Conservation (phyloP, 2,329 filamentous ascomycete genomes). For the Aspergillus udagawae region DNA sequence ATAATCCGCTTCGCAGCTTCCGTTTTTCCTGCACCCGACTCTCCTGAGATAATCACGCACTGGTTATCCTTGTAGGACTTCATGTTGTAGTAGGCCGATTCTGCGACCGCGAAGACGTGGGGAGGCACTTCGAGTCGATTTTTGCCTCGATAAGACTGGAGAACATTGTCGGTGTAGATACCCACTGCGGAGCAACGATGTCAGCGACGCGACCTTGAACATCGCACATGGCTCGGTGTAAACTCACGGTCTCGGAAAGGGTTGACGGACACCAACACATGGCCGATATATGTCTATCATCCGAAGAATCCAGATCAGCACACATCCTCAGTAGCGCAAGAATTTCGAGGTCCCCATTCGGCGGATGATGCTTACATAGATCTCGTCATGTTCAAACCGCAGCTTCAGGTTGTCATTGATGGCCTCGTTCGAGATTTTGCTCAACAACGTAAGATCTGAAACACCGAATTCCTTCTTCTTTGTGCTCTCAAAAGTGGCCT, state of each 20-base stretch:
- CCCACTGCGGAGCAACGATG: conserved; percentile 55
- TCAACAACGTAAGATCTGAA: conserved; percentile 93
- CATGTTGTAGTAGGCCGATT: conserved; percentile 98
- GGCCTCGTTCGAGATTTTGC: conserved; percentile 97
- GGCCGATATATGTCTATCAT: conserved; percentile 85
- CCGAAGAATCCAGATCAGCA: conserved; percentile 12
- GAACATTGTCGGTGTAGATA: conserved; percentile 92
- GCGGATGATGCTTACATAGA: conserved; percentile 62
- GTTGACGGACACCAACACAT: conserved; percentile 98
- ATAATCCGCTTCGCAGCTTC: conserved; percentile 98
- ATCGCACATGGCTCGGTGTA: background rate
- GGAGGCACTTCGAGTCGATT: conserved; percentile 91
- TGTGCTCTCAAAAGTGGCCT: conserved; percentile 89
- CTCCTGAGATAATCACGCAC: conserved; percentile 98
- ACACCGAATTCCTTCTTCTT: conserved; percentile 99
- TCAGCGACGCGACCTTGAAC: background rate
- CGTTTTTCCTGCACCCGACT: conserved; percentile 97
- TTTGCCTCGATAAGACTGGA: conserved; percentile 93
- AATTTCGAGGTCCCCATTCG: conserved; percentile 10
- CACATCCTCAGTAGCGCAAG: conserved; percentile 9
- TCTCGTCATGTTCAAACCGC: conserved; percentile 93
- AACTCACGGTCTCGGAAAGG: conserved; percentile 80
- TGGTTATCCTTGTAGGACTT: conserved; percentile 99
- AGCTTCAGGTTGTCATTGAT: conserved; percentile 99
- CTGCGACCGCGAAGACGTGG: conserved; percentile 96